Evolutionary conservation across 192 early-diverging fungal genomes (phyloP), one percentile per base, ranked within the genome.

Genomic region (Mortierella hygrophila): DNA sequence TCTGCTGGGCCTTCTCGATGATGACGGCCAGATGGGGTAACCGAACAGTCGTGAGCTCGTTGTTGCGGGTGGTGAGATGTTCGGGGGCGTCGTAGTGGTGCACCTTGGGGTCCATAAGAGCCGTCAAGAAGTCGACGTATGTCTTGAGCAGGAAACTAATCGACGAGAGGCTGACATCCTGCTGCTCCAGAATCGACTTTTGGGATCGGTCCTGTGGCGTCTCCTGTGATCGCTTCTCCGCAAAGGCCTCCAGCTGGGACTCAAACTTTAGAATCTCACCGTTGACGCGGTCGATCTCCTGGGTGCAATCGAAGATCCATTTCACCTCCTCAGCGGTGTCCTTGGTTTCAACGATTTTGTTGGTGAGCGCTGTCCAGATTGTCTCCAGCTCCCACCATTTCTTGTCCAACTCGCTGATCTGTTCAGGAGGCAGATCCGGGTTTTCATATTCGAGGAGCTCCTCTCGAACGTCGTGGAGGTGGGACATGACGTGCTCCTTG

Each of bases 81-180:
- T 77, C 83, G 26, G 83, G 83, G 4, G 83, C 83, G 29, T 74
- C 75, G 60, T 85, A 85, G 52, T 85, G 83, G 42, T 85, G 83
- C 35, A 85, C 83, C 55, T 85, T 85, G n/a, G 83, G 83, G 72
- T 85, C 83, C 83, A 85, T 85, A 16, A 85, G 78, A n/a, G 83
- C 70, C 1, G 78, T 85, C 75, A 85, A 77, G 68, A 85, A 85
- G 52, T 85, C 78, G 37, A 85, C 78, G 73, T 85, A 85, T 20
- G 83, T 80, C 57, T 85, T 74, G 74, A 85, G 68, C 20, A 85
- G 47, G 71, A 85, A 85, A 38, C 83, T 80, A 63, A 85, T 85
- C n/a, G 83, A 80, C 4, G 83, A 80, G 3, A 85, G 57, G 68
- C 57, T 85, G 55, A 85, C 74, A 72, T 85, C 83, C 75, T 85